phyloP scores from a whole-genome alignment of 1,284 basidiomycete species.

The Vanrija pseudolonga region DNA sequence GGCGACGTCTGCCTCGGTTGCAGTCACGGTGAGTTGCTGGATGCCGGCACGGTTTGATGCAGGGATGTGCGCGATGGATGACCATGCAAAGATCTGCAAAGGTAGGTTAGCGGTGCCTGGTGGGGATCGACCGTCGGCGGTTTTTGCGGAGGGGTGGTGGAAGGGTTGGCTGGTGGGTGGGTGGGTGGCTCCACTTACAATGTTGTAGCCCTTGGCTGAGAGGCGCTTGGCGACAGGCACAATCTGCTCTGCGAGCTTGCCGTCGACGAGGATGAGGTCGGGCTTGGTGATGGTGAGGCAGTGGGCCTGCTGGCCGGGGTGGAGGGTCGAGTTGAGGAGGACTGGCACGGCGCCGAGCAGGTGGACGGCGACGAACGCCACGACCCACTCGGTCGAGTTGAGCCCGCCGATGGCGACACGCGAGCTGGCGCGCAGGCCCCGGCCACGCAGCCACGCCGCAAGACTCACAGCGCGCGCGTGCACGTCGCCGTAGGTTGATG shows the following conservation, averaged over 20 bases:
- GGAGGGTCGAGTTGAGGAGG: conserved; percentile 34
- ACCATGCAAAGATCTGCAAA: not conserved
- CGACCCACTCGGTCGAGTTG: conserved; percentile 36
- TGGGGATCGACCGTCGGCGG: too few relatives aligned
- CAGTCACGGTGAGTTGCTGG: not conserved
- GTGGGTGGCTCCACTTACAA: not conserved
- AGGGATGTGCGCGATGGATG: not conserved
- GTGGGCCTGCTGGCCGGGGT: conserved; percentile 20
- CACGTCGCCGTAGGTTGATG: conserved; percentile 28
- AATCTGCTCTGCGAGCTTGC: conserved; percentile 22
- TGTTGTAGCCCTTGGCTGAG: not conserved
- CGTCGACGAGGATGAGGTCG: conserved; percentile 28
- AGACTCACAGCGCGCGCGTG: conserved; percentile 19
- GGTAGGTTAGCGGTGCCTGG: not conserved
- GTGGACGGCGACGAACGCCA: conserved; percentile 35
- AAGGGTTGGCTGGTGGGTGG: too few relatives aligned
- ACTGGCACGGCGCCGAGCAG: conserved; percentile 39
- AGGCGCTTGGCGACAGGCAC: conserved; percentile 2
- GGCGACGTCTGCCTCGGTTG: not conserved
- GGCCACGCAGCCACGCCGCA: conserved; percentile 31
- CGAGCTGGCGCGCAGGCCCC: conserved; percentile 27
- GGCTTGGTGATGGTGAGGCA: conserved; percentile 27
- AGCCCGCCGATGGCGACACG: conserved; percentile 37
- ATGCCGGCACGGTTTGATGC: not conserved
- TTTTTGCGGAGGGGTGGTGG: too few relatives aligned